These are phyloP conservation scores for Trichoderma sp. DNA, from an alignment of 2,329 filamentous ascomycete species.

Conservation along the genomic window DNA sequence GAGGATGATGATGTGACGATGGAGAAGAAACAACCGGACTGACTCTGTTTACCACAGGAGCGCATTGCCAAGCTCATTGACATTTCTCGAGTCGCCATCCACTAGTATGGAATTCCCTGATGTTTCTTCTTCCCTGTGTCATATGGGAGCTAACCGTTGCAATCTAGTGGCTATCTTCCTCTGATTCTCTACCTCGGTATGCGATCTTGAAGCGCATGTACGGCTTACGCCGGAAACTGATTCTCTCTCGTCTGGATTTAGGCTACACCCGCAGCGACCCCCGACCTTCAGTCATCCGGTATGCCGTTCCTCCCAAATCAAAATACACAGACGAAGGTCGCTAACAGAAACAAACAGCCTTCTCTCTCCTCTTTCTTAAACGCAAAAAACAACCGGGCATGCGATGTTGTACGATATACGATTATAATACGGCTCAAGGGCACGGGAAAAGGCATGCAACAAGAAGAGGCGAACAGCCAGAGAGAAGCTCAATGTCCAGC, in stretches of 20 bases:
- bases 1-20: background rate
- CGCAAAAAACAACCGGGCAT: background rate
- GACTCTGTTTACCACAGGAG: slow-evolving; percentile 59
- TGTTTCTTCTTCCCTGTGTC: background rate
- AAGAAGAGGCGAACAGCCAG: background rate
- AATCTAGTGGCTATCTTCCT: slow-evolving; percentile 82
- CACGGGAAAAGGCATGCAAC: background rate
- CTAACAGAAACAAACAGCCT: slow-evolving; percentile 42
- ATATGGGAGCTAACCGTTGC: slow-evolving; percentile 34
- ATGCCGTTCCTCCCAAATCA: slow-evolving; percentile 25
- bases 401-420: slow-evolving; percentile 16
- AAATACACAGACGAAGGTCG: background rate
- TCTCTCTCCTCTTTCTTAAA: slow-evolving; percentile 62
- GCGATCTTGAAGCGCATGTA: slow-evolving; percentile 26
- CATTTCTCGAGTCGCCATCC: slow-evolving; percentile 85
- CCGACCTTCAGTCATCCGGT: slow-evolving; percentile 68
- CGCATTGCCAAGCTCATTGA: slow-evolving; percentile 97
- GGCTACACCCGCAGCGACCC: slow-evolving; percentile 95
- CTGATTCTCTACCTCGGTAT: slow-evolving; percentile 94
- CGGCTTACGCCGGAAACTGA: slow-evolving; percentile 27
- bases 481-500: slow-evolving; percentile 22
- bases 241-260: slow-evolving; percentile 35
- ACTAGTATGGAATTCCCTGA: slow-evolving; percentile 67
- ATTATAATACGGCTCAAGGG: background rate
- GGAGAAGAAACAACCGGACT: slow-evolving; percentile 12